Base-by-base conservation (phyloP, 176 grass and related monocot species). In the Paspalum notatum region DNA sequence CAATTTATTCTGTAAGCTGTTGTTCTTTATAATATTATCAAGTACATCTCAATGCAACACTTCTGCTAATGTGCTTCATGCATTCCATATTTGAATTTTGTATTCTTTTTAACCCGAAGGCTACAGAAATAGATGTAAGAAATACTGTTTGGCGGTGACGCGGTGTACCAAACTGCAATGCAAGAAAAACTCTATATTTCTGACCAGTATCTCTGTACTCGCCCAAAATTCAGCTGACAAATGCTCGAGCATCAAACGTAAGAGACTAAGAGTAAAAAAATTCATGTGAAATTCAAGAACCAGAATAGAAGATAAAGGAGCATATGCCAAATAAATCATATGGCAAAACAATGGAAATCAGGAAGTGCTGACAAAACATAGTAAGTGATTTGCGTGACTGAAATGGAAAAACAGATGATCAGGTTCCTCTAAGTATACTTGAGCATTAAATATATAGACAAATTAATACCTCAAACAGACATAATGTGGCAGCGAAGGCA, bases 221-320 rank as follows among this genome's bases (percentile, higher is more conserved):
- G 45, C 32, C 21, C 52, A 47, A 82, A 43, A 76, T 45, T 77
- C 5, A 87, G 9, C n/a, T 51, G 12, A 75, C 7, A 73, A 59
- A 79, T 73, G 15, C 10, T 76, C 21, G 42, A 39, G 1, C 37
- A 68, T 66, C 42, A 39, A 75, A 55, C 12, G 62, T 5, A 52
- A 41, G n/a, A n/a, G n/a, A n/a, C n/a, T n/a, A n/a, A n/a, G 62
- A 74, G 52, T 74, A 80, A 17, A 62, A 54, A 24, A 62, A 61
- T 63, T 62, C 32, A 10, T 32, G 22, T 44, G 8, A 73, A 74
- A 67, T 78, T 58, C 9, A 83, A 32, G 74, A 42, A 42, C 21
- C 25, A 8, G 8, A 60, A 51, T 10, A 75, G 7, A 68, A 51
- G 3, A 55, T 39, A 56, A 8, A 53, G 10, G 38, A 32, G 20